Base-by-base conservation (phyloP, 129 eudicot species). In the Rutidosis leptorrhynchoides region DNA sequence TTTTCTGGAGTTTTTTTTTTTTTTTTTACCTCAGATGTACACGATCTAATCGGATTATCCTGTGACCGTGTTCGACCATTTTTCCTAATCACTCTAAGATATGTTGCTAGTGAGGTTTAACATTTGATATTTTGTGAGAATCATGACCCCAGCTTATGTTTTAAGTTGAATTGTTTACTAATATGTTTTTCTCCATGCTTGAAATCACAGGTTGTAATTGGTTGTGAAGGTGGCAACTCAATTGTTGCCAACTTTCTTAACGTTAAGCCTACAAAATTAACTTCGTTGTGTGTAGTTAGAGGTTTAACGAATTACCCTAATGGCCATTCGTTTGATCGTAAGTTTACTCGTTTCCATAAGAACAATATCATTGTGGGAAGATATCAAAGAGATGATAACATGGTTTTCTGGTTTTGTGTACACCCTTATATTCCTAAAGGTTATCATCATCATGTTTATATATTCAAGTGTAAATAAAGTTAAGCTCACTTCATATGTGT, bases 181-280 rank as follows among this genome's bases (percentile, higher is more conserved):
- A n/a, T n/a, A n/a, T n/a, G n/a, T n/a, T n/a, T n/a, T n/a, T n/a
- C n/a, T n/a, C n/a, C n/a, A n/a, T n/a, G n/a, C n/a, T n/a, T n/a
- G n/a, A n/a, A n/a, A n/a, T n/a, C n/a, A n/a, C n/a, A n/a, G 90
- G 83, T 74, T 67, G 68, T 81, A 58, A 79, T 87, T 15, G 90
- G 95, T 6, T 87, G 87, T 54, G 95, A 84, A 74, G 90, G 90
- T 62, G 67, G 74, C 42, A 77, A 74, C 2, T 87, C 95, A 3
- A 65, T 75, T 0, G 70, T 79, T 69, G 82, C 95, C 1, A 27
- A 84, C 17, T 84, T 65, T 67, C 83, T 87, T 40, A 78, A 69
- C 37, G 56, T 87, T 9, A 79, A 77, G 65, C 78, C 82, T 26
- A 69, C 87, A 20, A 77, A 74, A 64, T 49, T 28, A 42, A 81